phyloP scores from a whole-genome alignment of 805 yeast genomes.

The Priceomyces fermenticarens region DNA sequence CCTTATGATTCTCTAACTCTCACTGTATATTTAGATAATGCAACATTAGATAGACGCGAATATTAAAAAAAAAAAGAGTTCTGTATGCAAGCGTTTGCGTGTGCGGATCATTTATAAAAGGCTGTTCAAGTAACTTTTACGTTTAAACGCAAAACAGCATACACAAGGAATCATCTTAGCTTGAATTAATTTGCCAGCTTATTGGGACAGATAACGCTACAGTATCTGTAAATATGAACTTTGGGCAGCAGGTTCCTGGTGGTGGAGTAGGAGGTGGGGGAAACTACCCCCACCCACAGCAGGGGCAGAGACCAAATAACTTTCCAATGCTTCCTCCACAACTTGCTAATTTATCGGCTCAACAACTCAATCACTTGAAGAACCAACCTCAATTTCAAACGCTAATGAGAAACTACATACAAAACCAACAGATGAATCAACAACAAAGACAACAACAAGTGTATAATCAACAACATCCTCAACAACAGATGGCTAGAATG shows the following conservation, averaged over 20 bases:
- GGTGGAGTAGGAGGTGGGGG: slow-evolving; percentile 7
- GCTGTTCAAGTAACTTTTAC: too few relatives aligned
- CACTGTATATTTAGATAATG: too few relatives aligned
- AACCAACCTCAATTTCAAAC: slow-evolving; percentile 43
- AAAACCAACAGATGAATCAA: slow-evolving; percentile 37
- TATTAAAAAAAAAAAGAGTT: too few relatives aligned
- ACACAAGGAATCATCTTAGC: too few relatives aligned
- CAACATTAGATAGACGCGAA: too few relatives aligned
- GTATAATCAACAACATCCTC: slow-evolving; percentile 15
- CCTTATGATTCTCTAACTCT: too few relatives aligned
- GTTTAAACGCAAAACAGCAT: too few relatives aligned
- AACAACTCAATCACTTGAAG: slow-evolving; percentile 40
- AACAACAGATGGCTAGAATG: slow-evolving; percentile 3
- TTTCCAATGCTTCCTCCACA: slow-evolving; percentile 23
- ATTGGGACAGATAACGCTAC: too few relatives aligned
- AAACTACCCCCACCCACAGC: slow-evolving; percentile 7
- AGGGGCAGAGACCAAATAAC: slow-evolving; percentile 9
- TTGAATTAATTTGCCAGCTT: too few relatives aligned
- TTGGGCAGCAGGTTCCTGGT: slow-evolving; percentile 9
- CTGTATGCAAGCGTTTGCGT: too few relatives aligned
- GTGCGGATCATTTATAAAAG: too few relatives aligned
- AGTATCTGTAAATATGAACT: slow-evolving; percentile 8
- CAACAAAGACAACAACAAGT: slow-evolving; percentile 30
- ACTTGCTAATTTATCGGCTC: slow-evolving; percentile 34
- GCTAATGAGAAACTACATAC: slow-evolving; percentile 38